Base-by-base conservation (phyloP, 805 yeast species). In the Ogataea degrootiae region DNA sequence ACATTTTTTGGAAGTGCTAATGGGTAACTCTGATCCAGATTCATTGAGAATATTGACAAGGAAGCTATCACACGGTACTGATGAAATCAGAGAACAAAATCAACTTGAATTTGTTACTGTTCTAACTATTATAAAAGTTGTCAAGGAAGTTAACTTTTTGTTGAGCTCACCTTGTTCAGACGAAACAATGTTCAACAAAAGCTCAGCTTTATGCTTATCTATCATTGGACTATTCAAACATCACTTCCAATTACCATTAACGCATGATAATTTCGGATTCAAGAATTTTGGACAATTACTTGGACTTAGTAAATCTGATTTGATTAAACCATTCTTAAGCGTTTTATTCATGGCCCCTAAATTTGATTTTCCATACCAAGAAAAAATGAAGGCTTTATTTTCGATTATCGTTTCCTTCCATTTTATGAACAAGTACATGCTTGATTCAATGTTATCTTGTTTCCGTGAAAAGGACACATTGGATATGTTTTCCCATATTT, bases 71-170 rank as follows among this genome's bases (percentile, higher is more conserved):
- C 31, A n/a, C 9, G 45, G 43, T 15, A 37, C 43, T 11, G 40
- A 49, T 29, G 35, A 53, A 16, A 39, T 26, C 21, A 45, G 34
- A 36, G 51, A 50, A 15, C 48, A 53, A 26, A 42, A 41, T 22
- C 57, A 56, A 38, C 42, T 64, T 6, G 68, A 64, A 44, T 46
- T 64, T 4, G 52, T 61, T 6, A 57, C 66, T 1, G 60, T 60
- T 2, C 23, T 55, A 21, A 55, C 63, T 15, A 56, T 62, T 15
- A 45, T 57, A 8, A 61, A 52, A 39, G 35, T 52, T 1, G 41
- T 45, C 3, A 49, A 47, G 22, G 55, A 57, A 23, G 34, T 61
- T 3, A 50, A 49, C 15, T 8, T 26, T 5, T 31, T 58, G n/a
- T 12, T 54, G 6, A 34, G 34, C 11, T 43, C 35, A 9, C 44